Conservation (phyloP, 257 asterid species). For the Perilla frutescens region DNA sequence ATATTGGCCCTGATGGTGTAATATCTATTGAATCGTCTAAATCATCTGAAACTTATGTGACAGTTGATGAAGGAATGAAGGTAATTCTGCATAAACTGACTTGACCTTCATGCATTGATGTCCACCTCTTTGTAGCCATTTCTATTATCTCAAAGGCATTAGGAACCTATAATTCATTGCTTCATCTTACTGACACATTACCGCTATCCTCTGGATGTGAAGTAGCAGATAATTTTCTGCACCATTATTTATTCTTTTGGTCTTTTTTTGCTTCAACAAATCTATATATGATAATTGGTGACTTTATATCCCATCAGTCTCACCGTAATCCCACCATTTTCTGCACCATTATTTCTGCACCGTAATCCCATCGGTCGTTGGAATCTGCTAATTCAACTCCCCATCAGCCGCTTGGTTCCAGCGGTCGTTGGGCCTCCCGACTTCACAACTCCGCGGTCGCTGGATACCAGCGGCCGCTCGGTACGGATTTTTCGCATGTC, state of each 20-base stretch:
- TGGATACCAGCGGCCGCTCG: no score
- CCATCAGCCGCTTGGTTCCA: no score
- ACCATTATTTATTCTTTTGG: not conserved
- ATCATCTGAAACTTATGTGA: constrained; percentile 75
- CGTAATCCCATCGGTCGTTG: no score
- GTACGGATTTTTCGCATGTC: no score
- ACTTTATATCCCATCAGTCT: constrained; percentile 22
- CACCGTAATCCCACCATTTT: no score
- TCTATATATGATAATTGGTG: not conserved
- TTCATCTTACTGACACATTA: not conserved
- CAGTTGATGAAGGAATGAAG: constrained; percentile 98
- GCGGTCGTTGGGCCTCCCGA: no score
- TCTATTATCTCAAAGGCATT: constrained; percentile 9
- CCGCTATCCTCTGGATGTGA: not conserved
- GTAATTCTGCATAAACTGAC: constrained; percentile 43
- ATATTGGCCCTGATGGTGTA: constrained; percentile 93
- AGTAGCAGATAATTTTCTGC: not conserved
- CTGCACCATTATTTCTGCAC: no score
- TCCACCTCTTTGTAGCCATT: constrained; percentile 10
- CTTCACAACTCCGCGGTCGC: no score
- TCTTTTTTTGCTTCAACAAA: not conserved
- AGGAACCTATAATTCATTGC: not conserved
- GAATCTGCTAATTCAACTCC: no score
- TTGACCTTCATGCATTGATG: not conserved
- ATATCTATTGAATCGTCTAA: constrained; percentile 80